These are phyloP conservation scores for Sindora glabra DNA, from an alignment of 306 rosid species.

Conservation along the genomic window DNA sequence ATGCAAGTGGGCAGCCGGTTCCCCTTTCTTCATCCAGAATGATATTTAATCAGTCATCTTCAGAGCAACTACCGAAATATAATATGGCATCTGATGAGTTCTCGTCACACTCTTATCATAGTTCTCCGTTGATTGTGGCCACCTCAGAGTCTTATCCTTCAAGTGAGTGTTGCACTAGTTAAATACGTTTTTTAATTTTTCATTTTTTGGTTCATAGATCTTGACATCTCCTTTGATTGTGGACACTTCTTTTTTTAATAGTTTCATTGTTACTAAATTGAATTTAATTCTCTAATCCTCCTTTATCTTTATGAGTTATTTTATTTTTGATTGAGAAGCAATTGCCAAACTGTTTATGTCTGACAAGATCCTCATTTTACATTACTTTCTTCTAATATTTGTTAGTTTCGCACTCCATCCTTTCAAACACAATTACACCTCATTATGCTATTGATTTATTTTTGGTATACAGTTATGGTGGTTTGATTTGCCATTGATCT, in stretches of 20 bases:
- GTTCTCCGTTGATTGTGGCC: not conserved
- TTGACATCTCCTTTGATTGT: conserved; percentile 1
- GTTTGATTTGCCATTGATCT: too few species aligned
- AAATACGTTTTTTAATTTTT: too few species aligned
- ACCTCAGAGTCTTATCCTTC: not conserved
- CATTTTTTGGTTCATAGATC: not conserved
- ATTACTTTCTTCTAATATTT: too few species aligned
- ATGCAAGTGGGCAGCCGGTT: not conserved
- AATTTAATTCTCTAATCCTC: not conserved
- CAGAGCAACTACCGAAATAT: not conserved
- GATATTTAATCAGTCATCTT: not conserved
- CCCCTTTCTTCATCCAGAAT: not conserved
- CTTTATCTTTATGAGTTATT: not conserved
- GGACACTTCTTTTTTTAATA: not conserved
- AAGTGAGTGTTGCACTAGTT: conserved; percentile 16
- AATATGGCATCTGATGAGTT: not conserved
- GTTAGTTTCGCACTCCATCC: too few species aligned
- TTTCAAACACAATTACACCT: too few species aligned
- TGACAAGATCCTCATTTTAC: too few species aligned
- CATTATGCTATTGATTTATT: too few species aligned
- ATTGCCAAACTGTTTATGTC: too few species aligned
- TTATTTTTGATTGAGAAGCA: too few species aligned
- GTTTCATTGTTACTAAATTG: not conserved
- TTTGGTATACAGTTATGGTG: too few species aligned
- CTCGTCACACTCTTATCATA: not conserved